phyloP scores from a whole-genome alignment of 1,284 basidiomycete species.

The Papiliotrema flavescens region DNA sequence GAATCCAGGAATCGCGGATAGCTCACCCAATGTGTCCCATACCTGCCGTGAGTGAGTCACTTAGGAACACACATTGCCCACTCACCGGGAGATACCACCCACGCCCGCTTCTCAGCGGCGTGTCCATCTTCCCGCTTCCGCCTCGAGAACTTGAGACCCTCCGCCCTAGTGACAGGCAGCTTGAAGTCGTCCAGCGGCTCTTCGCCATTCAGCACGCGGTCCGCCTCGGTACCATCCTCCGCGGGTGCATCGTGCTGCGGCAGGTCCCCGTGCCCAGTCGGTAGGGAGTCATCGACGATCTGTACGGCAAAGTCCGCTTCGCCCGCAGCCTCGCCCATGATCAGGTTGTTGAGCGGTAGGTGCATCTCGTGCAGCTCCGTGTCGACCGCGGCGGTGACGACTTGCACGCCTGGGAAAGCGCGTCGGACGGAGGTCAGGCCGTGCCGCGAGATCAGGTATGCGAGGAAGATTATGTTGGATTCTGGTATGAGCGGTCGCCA shows the following conservation, averaged over 20 bases:
- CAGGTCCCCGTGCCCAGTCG: constrained; percentile 21
- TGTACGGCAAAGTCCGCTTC: constrained; percentile 41
- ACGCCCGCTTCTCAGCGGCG: constrained; percentile 37
- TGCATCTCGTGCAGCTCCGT: constrained; percentile 39
- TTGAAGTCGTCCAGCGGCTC: constrained; percentile 10
- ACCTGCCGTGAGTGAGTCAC: constrained; percentile 8
- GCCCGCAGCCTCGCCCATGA: constrained; percentile 35
- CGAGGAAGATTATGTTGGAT: constrained; percentile 78
- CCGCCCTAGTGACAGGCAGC: constrained; percentile 15
- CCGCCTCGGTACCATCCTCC: neutral
- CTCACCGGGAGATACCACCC: constrained; percentile 44
- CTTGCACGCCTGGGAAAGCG: constrained; percentile 76
- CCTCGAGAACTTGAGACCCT: constrained; percentile 25
- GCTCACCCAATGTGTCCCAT: constrained; percentile 46
- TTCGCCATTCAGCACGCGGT: constrained; percentile 23
- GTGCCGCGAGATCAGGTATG: constrained; percentile 76
- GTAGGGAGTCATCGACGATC: constrained; percentile 11
- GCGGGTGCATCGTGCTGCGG: neutral
- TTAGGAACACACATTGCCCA: neutral
- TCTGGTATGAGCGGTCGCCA: constrained; percentile 50
- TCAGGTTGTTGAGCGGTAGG: constrained; percentile 27
- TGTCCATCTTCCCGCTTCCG: constrained; percentile 6
- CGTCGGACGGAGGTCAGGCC: constrained; percentile 74
- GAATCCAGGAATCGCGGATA: neutral
- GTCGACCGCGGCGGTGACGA: constrained; percentile 80